phyloP scores from a whole-genome alignment of 192 early-diverging fungal genomes.

The Coemansia sp. region DNA sequence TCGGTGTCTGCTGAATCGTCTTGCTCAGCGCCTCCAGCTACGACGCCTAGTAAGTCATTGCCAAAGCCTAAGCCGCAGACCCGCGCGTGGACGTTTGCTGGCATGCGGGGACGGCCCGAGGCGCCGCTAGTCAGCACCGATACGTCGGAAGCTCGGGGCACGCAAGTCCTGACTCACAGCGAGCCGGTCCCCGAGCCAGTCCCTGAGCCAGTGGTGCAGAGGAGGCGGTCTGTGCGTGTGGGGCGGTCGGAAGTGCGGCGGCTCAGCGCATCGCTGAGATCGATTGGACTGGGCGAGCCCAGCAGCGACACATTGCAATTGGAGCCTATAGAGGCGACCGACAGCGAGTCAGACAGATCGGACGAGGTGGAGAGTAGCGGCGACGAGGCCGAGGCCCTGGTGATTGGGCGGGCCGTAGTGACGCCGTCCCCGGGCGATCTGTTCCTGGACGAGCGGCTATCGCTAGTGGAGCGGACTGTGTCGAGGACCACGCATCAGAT shows the following conservation, averaged over 20 bases:
- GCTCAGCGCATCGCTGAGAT: constrained; percentile 47
- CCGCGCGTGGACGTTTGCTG: constrained; percentile 23
- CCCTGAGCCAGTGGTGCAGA: background rate
- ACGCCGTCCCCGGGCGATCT: constrained; percentile 70
- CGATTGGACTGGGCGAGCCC: constrained; percentile 32
- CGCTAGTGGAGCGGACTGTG: constrained; percentile 55
- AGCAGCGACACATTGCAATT: background rate
- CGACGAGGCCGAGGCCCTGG: constrained; percentile 44
- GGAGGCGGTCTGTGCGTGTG: constrained; percentile 22
- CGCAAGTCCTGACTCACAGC: background rate
- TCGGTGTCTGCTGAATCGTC: constrained; percentile 14
- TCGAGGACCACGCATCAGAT: constrained; percentile 63
- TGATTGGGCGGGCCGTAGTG: constrained; percentile 54
- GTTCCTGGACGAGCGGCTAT: constrained; percentile 58
- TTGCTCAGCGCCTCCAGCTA: background rate
- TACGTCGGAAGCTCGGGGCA: constrained; percentile 13
- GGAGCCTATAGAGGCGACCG: background rate
- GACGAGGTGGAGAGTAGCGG: constrained; percentile 4
- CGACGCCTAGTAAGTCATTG: background rate
- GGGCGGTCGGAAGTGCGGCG: constrained; percentile 41
- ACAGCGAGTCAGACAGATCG: background rate
- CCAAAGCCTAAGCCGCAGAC: background rate
- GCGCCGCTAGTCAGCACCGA: constrained; percentile 32
- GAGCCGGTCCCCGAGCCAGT: background rate
- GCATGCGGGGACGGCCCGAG: constrained; percentile 9